Conservation (phyloP, 257 asterid species). For the Solanum chmielewskii region DNA sequence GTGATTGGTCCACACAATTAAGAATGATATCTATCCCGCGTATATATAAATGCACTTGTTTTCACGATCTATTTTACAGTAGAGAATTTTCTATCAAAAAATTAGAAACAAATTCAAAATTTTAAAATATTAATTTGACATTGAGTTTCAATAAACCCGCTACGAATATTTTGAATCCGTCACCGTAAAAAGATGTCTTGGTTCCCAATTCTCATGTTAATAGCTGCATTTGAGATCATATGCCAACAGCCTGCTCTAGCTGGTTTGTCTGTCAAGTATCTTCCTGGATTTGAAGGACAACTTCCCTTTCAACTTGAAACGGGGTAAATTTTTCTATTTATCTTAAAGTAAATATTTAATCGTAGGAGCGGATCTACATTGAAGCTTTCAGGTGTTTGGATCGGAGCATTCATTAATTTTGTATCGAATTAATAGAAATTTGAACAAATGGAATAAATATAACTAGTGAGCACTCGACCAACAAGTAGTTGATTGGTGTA, state of each 20-base stretch:
- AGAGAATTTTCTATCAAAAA: too few relatives aligned
- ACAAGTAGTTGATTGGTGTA: too few relatives aligned
- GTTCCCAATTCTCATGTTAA: neutral
- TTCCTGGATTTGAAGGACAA: neutral
- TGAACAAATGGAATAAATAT: too few relatives aligned
- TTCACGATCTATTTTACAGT: neutral
- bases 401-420: too few relatives aligned
- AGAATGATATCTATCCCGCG: too few relatives aligned
- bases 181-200: neutral
- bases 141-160: fast-evolving
- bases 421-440: too few relatives aligned
- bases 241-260: neutral
- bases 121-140: too few relatives aligned
- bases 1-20: too few relatives aligned
- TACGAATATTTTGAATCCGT: neutral
- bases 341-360: neutral
- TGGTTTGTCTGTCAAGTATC: neutral
- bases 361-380: neutral
- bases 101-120: too few relatives aligned
- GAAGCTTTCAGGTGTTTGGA: too few relatives aligned
- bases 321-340: neutral
- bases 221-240: neutral
- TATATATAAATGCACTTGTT: too few relatives aligned
- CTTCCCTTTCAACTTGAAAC: neutral
- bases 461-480: too few relatives aligned